phyloP scores from a whole-genome alignment of 169 alveolate species.

The Amoebophrya sp. region DNA sequence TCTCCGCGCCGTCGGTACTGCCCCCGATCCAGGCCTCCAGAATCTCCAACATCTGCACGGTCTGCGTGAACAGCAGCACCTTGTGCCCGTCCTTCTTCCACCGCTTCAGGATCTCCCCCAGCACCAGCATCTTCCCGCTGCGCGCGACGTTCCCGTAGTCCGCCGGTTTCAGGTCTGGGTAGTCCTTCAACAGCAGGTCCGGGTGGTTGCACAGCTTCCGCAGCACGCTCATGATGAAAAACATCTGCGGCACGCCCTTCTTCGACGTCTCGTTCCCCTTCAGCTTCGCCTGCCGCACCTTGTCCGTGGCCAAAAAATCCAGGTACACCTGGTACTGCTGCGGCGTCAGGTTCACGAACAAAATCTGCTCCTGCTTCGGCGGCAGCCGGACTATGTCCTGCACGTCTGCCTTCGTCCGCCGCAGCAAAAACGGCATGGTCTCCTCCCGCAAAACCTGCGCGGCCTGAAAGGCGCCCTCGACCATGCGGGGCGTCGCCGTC shows the following conservation, averaged over 20 bases:
- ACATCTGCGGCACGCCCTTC: background rate
- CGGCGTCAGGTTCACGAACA: conserved; percentile 43
- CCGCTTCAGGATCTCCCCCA: conserved; percentile 26
- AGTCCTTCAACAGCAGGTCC: conserved; percentile 37
- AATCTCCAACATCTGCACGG: conserved; percentile 38
- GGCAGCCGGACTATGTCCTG: conserved; percentile 42
- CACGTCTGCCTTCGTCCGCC: conserved; percentile 30
- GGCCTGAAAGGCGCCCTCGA: conserved; percentile 37
- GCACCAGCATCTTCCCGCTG: conserved; percentile 32
- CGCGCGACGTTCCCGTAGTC: conserved; percentile 28
- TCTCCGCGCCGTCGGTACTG: background rate
- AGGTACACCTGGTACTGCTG: conserved; percentile 48
- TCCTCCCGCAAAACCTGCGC: conserved; percentile 34
- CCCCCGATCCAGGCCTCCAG: conserved; percentile 22
- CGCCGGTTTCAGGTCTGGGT: background rate
- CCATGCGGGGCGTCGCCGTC: conserved; percentile 22
- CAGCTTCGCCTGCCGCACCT: conserved; percentile 7
- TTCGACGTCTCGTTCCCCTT: background rate
- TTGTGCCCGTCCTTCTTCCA: conserved; percentile 38
- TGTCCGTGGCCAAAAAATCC: conserved; percentile 28
- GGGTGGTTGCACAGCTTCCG: conserved; percentile 55
- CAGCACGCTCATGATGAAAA: conserved; percentile 33
- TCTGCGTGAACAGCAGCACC: conserved; percentile 38
- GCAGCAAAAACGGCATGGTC: conserved; percentile 29
- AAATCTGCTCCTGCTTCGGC: conserved; percentile 38